Evolutionary conservation across 176 grass and related monocot species (phyloP).

Genomic region (Aegilops bicornis): DNA sequence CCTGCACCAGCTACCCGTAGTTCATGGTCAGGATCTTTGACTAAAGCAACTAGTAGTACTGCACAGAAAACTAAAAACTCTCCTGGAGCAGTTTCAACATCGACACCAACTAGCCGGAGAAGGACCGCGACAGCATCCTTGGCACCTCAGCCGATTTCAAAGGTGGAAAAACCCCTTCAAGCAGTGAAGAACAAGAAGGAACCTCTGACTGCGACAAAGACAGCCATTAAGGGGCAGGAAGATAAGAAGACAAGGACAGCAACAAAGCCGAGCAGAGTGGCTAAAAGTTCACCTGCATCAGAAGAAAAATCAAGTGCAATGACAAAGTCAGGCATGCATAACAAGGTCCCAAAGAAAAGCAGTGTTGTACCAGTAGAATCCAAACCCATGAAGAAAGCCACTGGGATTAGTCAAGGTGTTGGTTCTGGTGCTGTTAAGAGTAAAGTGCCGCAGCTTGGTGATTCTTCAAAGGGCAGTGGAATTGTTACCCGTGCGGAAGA

Average conservation of each 20-base stretch:
- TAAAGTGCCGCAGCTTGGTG: conserved; percentile 54
- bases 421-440: conserved; percentile 48
- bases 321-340: conserved; percentile 61
- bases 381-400: conserved; percentile 75
- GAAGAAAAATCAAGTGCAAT: conserved; percentile 50
- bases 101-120: conserved; percentile 59
- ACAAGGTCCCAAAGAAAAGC: conserved; percentile 91
- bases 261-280: conserved; percentile 47
- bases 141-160: conserved; percentile 51
- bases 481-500: conserved; percentile 73
- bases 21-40: conserved; percentile 74
- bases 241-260: conserved; percentile 61
- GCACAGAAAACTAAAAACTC: conserved; percentile 63
- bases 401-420: conserved; percentile 41
- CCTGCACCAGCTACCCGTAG: conserved; percentile 59
- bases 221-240: conserved; percentile 53
- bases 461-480: conserved; percentile 59
- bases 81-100: conserved; percentile 38
- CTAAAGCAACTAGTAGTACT: conserved; percentile 58
- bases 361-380: conserved; percentile 91
- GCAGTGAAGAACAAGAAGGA: conserved; percentile 57
- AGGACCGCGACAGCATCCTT: conserved; percentile 35
- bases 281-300: conserved; percentile 55
- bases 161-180: conserved; percentile 44
- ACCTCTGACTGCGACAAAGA: conserved; percentile 27